A percentile compares a stretch with the other conserved stretches of the same genome.
phyloP scores from a whole-genome alignment of 1,284 basidiomycete species.

The Chalciporus sp. region DNA sequence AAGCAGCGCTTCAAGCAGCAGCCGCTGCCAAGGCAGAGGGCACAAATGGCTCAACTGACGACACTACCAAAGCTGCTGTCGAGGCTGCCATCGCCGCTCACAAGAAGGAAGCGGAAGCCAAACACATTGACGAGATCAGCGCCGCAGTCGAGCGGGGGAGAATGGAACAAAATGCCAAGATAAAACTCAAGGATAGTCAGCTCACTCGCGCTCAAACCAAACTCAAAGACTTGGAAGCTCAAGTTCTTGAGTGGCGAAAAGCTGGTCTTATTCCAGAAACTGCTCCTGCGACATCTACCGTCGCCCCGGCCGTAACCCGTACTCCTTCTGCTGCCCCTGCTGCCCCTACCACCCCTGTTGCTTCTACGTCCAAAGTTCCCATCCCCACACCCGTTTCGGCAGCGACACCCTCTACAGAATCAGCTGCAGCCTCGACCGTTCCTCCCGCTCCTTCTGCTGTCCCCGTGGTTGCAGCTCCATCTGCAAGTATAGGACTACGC shows the following conservation, averaged over 20 bases:
- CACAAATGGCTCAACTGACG: constrained; percentile 33
- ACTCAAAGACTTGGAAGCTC: constrained; percentile 67
- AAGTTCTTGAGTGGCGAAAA: constrained; percentile 57
- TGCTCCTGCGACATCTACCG: constrained; percentile 21
- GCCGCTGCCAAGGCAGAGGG: constrained; percentile 44
- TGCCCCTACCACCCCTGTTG: constrained; percentile 27
- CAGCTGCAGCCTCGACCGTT: constrained; percentile 3
- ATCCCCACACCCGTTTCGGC: constrained; percentile 5
- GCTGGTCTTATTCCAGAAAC: constrained; percentile 46
- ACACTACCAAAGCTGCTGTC: constrained; percentile 43
- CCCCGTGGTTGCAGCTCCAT: constrained; percentile 21
- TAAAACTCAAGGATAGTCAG: constrained; percentile 69
- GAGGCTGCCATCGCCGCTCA: constrained; percentile 53
- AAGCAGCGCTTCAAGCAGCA: constrained; percentile 55
- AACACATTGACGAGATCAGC: constrained; percentile 56
- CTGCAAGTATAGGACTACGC: constrained; percentile 17
- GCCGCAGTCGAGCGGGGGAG: constrained; percentile 69
- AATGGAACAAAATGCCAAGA: constrained; percentile 59
- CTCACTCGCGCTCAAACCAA: constrained; percentile 57
- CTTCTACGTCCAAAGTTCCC: constrained; percentile 20
- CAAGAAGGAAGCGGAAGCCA: constrained; percentile 46
- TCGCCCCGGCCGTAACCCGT: constrained; percentile 22
- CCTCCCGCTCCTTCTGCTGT: constrained; percentile 4
- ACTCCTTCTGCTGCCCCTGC: constrained; percentile 21
- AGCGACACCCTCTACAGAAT: background rate